Evolutionary conservation across 2,329 filamentous ascomycete species (phyloP).

Genomic region (Pseudopithomyces chartarum): DNA sequence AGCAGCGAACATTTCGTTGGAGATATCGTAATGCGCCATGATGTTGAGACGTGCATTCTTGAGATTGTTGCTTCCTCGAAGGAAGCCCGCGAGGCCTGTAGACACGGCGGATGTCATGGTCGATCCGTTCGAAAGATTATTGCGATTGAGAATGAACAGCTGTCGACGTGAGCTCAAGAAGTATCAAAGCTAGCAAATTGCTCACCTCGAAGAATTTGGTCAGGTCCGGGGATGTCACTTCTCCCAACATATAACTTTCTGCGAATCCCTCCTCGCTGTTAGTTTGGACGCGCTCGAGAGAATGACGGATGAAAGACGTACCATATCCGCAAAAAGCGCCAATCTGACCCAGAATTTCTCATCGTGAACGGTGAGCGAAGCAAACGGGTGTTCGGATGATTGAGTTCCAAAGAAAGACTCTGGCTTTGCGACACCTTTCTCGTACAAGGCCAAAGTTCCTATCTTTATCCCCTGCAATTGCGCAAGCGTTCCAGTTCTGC

Average conservation of each 20-base stretch:
- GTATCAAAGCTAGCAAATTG: neutral
- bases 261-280: slow-evolving; percentile 61
- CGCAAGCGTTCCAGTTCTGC: slow-evolving; percentile 51
- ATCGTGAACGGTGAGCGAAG: slow-evolving; percentile 65
- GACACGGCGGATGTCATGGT: slow-evolving; percentile 66
- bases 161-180: slow-evolving; percentile 40
- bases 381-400: slow-evolving; percentile 48
- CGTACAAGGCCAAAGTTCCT: slow-evolving; percentile 52
- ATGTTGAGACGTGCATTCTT: slow-evolving; percentile 65
- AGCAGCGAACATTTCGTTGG: slow-evolving; percentile 75
- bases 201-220: slow-evolving; percentile 69
- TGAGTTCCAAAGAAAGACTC: slow-evolving; percentile 50
- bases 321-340: slow-evolving; percentile 73
- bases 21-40: slow-evolving; percentile 75
- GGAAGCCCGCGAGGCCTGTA: slow-evolving; percentile 61
- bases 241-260: slow-evolving; percentile 74
- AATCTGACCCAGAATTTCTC: slow-evolving; percentile 74
- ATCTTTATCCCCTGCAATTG: slow-evolving; percentile 52
- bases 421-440: slow-evolving; percentile 50
- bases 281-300: neutral
- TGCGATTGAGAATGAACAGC: slow-evolving; percentile 74
- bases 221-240: slow-evolving; percentile 69
- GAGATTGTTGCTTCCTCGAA: slow-evolving; percentile 53
- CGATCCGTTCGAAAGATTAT: slow-evolving; percentile 66
- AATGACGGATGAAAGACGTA: slow-evolving; percentile 24